These are phyloP conservation scores for Barnettozyma vustinii DNA, from an alignment of 805 yeast genomes.

Conservation along the genomic window DNA sequence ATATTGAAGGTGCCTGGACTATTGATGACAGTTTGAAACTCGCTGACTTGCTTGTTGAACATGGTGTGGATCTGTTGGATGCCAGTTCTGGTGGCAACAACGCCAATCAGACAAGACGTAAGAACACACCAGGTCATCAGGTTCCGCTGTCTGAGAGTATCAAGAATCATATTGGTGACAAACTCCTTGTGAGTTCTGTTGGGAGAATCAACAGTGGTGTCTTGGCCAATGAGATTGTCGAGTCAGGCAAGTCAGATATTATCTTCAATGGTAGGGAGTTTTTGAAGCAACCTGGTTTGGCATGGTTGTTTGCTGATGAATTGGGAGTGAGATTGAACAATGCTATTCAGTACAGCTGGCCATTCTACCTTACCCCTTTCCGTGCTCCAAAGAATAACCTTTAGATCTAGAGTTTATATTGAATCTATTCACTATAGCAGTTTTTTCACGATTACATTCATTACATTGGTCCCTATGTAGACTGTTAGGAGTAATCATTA, in stretches of 20 bases:
- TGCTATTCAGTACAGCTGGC: constrained; percentile 32
- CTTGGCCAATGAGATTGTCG: constrained; percentile 36
- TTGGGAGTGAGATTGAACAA: constrained; percentile 37
- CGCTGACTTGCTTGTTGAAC: constrained; percentile 33
- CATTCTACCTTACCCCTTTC: constrained; percentile 19
- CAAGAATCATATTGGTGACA: constrained; percentile 40
- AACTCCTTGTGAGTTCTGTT: constrained; percentile 39
- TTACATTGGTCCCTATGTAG: too few relatives aligned
- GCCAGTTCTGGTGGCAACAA: constrained; percentile 49
- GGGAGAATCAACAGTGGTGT: constrained; percentile 36
- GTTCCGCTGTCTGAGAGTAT: constrained; percentile 36
- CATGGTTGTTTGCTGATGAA: constrained; percentile 45
- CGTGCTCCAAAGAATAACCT: constrained; percentile 2
- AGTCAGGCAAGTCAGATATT: constrained; percentile 41
- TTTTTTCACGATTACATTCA: too few relatives aligned
- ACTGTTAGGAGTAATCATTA: too few relatives aligned
- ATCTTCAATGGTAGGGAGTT: constrained; percentile 42
- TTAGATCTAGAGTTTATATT: not conserved
- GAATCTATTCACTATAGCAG: too few relatives aligned
- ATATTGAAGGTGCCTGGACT: constrained; percentile 17
- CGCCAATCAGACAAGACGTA: constrained; percentile 25
- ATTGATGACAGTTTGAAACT: constrained; percentile 25
- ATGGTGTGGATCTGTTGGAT: constrained; percentile 49
- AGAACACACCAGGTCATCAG: constrained; percentile 29
- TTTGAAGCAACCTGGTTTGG: constrained; percentile 45